These are phyloP conservation scores for Phoenix dactylifera DNA, from an alignment of 176 grass and related monocot species.

Conservation along the genomic window DNA sequence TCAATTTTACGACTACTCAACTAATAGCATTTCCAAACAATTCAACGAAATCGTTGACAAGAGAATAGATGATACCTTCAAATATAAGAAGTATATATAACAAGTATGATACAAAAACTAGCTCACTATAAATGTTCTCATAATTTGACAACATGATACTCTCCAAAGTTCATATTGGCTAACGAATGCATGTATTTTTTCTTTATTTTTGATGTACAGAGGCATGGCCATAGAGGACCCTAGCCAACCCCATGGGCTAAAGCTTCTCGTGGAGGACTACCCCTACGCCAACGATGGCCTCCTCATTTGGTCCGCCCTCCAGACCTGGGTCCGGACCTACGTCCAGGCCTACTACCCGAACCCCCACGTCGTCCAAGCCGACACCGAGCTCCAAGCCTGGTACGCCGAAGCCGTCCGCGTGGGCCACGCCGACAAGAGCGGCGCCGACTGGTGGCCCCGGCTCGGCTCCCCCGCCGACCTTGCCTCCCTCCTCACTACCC, in stretches of 20 bases:
- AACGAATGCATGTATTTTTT: too few relatives aligned
- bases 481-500: slow-evolving; percentile 56
- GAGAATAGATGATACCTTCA: too few relatives aligned
- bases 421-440: slow-evolving; percentile 69
- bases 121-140: too few relatives aligned
- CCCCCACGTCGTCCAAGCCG: slow-evolving; percentile 35
- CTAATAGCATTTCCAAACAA: too few relatives aligned
- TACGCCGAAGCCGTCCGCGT: slow-evolving; percentile 54
- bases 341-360: slow-evolving; percentile 53
- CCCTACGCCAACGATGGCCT: slow-evolving; percentile 83
- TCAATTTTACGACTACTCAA: too few relatives aligned
- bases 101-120: too few relatives aligned
- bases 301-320: slow-evolving; percentile 75
- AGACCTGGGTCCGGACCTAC: slow-evolving; percentile 47
- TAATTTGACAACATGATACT: too few relatives aligned
- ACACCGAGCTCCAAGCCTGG: slow-evolving; percentile 84
- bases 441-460: slow-evolving; percentile 86
- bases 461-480: slow-evolving; percentile 42
- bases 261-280: slow-evolving; percentile 86
- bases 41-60: too few relatives aligned
- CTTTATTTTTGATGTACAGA: slow-evolving; percentile 16
- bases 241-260: slow-evolving; percentile 53
- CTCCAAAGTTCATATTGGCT: too few relatives aligned
- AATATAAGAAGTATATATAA: too few relatives aligned
- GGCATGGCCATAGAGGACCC: slow-evolving; percentile 89